These are phyloP conservation scores for Penicillium paneum DNA, from an alignment of 2,329 filamentous ascomycete species.

Conservation along the genomic window DNA sequence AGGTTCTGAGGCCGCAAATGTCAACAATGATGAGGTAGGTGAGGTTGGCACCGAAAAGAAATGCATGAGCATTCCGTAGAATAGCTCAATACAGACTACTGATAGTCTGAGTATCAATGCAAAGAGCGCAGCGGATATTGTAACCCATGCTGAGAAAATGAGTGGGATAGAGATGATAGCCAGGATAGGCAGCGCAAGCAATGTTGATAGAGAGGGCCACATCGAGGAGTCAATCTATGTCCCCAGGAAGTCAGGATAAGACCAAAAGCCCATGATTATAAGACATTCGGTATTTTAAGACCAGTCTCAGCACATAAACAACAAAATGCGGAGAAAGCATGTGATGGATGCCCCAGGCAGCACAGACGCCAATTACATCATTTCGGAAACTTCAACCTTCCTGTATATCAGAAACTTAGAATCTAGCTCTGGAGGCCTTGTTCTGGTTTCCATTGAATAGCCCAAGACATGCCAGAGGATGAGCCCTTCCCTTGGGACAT, in stretches of 20 bases:
- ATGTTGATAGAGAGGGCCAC: constrained; percentile 28
- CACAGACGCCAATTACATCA: constrained; percentile 7
- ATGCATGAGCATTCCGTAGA: constrained; percentile 56
- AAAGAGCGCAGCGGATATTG: constrained; percentile 60
- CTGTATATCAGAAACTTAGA: neutral
- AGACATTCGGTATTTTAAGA: neutral
- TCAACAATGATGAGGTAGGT: constrained; percentile 27
- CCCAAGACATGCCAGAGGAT: neutral
- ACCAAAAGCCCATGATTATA: neutral
- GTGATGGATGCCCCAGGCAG: constrained; percentile 13
- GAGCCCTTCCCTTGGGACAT: constrained; percentile 58
- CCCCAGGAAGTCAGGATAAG: neutral
- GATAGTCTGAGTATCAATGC: constrained; percentile 60
- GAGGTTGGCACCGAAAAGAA: constrained; percentile 45
- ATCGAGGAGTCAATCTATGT: constrained; percentile 20
- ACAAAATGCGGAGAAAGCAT: constrained; percentile 11
- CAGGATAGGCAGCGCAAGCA: constrained; percentile 60
- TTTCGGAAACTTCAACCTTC: neutral
- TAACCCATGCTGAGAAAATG: constrained; percentile 61
- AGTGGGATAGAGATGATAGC: constrained; percentile 62
- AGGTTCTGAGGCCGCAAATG: constrained; percentile 30
- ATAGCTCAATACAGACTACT: constrained; percentile 63
- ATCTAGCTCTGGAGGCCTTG: neutral
- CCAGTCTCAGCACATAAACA: neutral
- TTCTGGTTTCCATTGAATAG: neutral